Evolutionary conservation across 345 rosid species (phyloP).

Genomic region (Combretum micranthum): DNA sequence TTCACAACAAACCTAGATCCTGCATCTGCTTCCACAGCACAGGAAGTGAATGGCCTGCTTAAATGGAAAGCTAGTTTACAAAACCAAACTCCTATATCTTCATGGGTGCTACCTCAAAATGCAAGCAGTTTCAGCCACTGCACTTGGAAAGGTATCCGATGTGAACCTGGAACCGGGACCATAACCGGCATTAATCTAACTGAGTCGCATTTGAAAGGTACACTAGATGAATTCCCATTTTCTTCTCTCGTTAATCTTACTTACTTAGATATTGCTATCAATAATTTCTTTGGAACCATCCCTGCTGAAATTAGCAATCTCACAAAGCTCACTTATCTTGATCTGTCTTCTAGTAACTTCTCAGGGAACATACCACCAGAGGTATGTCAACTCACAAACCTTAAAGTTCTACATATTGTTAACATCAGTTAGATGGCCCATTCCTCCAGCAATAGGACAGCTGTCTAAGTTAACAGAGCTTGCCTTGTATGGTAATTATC

Average conservation of each 20-base stretch:
- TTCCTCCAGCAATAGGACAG: constrained; percentile 16
- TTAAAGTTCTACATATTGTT: background rate
- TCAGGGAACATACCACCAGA: constrained; percentile 5
- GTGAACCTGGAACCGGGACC: constrained; percentile 9
- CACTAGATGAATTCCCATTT: constrained; percentile 13
- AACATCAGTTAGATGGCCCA: constrained; percentile 9
- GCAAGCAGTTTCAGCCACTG: background rate
- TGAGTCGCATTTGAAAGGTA: constrained; percentile 5
- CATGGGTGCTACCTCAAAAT: background rate
- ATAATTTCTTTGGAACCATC: constrained; percentile 15
- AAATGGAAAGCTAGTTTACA: constrained; percentile 20
- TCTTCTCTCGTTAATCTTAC: constrained; percentile 16
- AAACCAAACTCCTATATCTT: background rate
- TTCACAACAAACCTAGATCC: no score
- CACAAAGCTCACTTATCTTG: constrained; percentile 9
- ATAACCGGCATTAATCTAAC: constrained; percentile 11
- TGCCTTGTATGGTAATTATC: constrained; percentile 5
- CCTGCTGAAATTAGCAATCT: constrained; percentile 12
- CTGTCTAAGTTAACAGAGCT: constrained; percentile 10
- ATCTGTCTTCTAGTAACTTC: constrained; percentile 4
- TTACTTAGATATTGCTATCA: constrained; percentile 10
- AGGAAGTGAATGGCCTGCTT: constrained; percentile 13
- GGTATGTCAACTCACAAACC: constrained; percentile 5
- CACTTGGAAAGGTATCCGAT: constrained; percentile 15
- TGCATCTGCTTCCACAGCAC: background rate